These are phyloP conservation scores for Rhizopus stolonifer DNA, from an alignment of 371 early-diverging fungal genomes.

Conservation along the genomic window DNA sequence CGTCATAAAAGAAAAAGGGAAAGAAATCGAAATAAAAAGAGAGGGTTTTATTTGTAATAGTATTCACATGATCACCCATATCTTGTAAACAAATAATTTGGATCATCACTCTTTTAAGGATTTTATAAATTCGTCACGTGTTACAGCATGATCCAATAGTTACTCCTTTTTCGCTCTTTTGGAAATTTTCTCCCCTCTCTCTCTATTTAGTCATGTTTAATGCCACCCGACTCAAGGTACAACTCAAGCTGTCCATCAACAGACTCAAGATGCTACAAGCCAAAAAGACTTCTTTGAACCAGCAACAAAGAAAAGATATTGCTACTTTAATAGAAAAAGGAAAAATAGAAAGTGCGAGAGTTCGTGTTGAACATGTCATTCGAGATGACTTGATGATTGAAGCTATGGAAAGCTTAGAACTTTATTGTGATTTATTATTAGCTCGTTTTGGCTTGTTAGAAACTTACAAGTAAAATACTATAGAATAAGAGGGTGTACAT, in stretches of 20 bases:
- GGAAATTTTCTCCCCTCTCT: too few species aligned
- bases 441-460: conserved; percentile 89
- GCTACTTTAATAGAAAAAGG: conserved; percentile 76
- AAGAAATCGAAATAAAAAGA: neutral
- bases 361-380: conserved; percentile 90
- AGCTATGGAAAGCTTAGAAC: conserved; percentile 89
- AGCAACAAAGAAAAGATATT: conserved; percentile 80
- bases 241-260: conserved; percentile 82
- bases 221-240: conserved; percentile 75
- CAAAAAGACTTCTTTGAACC: conserved; percentile 67
- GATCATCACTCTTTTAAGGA: too few species aligned
- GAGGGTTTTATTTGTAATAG: neutral
- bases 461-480: conserved; percentile 73
- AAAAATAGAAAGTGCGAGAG: conserved; percentile 86
- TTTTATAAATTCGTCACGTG: too few species aligned
- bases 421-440: conserved; percentile 85
- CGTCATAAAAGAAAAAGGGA: neutral
- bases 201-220: too few species aligned
- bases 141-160: too few species aligned
- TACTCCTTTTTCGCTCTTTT: too few species aligned
- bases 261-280: conserved; percentile 59
- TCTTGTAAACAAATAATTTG: neutral
- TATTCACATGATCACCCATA: neutral
- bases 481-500: too few species aligned
- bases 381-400: conserved; percentile 88